phyloP scores from a whole-genome alignment of 2,329 filamentous ascomycete species.

The Fonsecaea nubica region DNA sequence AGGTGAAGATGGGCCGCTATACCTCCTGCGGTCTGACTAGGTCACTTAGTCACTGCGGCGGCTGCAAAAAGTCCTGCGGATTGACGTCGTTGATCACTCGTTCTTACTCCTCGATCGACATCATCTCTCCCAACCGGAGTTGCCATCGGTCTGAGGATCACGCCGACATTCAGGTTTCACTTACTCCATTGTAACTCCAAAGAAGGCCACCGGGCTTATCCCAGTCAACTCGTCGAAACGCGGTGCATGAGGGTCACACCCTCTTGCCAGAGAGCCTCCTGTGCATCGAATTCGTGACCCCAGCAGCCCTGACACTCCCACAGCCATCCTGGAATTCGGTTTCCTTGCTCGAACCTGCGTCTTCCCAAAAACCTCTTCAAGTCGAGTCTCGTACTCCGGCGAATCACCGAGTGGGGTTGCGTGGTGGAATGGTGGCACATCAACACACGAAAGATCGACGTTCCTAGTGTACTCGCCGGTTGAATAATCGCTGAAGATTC shows the following conservation, averaged over 20 bases:
- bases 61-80: conserved; percentile 10
- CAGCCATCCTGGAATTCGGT: neutral
- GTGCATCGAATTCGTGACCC: neutral
- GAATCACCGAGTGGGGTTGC: neutral
- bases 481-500: conserved; percentile 4
- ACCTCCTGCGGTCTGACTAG: conserved; percentile 1
- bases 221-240: neutral
- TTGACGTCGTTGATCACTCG: conserved; percentile 31
- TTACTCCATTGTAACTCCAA: neutral
- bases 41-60: neutral
- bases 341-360: neutral
- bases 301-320: neutral
- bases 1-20: conserved; percentile 3
- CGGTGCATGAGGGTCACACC: neutral
- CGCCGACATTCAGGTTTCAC: neutral
- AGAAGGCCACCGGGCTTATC: neutral
- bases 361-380: neutral
- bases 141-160: conserved; percentile 4
- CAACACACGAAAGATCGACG: neutral
- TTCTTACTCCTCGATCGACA: conserved; percentile 12
- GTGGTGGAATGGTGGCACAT: neutral
- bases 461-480: neutral
- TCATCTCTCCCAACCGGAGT: conserved; percentile 12
- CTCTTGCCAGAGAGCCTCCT: neutral
- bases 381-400: neutral